A percentile compares a stretch with the other conserved stretches of the same genome.
Conservation (phyloP, 805 yeast species). For the Nakazawaea ishiwadae region DNA sequence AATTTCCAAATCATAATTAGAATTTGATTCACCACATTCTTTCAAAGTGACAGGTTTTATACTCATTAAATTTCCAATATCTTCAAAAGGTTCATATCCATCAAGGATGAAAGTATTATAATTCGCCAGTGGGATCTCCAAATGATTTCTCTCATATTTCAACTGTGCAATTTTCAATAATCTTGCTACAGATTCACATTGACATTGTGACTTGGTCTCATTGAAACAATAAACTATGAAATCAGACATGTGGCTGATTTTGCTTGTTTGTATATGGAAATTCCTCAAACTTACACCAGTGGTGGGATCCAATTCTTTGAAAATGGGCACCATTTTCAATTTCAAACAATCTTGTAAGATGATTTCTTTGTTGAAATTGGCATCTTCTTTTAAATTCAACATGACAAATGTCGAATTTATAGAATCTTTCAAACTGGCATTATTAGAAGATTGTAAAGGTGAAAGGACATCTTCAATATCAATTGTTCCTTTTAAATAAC, state of each 20-base stretch:
- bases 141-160: slow-evolving; percentile 20
- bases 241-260: slow-evolving; percentile 69
- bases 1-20: slow-evolving; percentile 33
- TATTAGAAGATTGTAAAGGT: slow-evolving; percentile 30
- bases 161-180: slow-evolving; percentile 40
- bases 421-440: slow-evolving; percentile 22
- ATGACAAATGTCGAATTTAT: slow-evolving; percentile 22
- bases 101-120: slow-evolving; percentile 25
- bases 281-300: slow-evolving; percentile 75
- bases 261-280: slow-evolving; percentile 83
- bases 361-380: slow-evolving; percentile 17
- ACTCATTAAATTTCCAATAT: slow-evolving; percentile 20
- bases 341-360: slow-evolving; percentile 38
- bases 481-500: slow-evolving; percentile 50
- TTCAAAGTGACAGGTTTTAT: slow-evolving; percentile 22
- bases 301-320: slow-evolving; percentile 60
- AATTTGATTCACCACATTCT: slow-evolving; percentile 19
- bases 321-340: slow-evolving; percentile 44
- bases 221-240: slow-evolving; percentile 70
- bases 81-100: slow-evolving; percentile 15
- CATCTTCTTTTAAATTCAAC: background rate
- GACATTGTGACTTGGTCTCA: slow-evolving; percentile 32
- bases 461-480: slow-evolving; percentile 49
- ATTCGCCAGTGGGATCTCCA: slow-evolving; percentile 18
- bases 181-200: slow-evolving; percentile 34